These are phyloP conservation scores for Eucalyptus sp. DNA, from an alignment of 345 rosid species.

Conservation along the genomic window DNA sequence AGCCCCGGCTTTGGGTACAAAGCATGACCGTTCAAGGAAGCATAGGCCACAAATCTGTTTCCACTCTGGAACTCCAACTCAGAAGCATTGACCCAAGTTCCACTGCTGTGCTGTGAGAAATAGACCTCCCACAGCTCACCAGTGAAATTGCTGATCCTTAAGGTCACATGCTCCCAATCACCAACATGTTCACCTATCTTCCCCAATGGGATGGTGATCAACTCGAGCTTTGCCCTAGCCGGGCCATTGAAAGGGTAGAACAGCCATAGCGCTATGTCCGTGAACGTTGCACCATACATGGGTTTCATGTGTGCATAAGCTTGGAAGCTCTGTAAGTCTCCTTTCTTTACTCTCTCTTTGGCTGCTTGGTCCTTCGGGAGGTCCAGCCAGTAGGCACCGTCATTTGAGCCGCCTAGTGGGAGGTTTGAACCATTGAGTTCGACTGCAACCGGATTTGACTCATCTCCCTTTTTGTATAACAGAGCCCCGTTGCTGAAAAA, in stretches of 20 bases:
- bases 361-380: slow-evolving; percentile 36
- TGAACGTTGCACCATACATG: slow-evolving; percentile 67
- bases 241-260: slow-evolving; percentile 89
- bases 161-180: slow-evolving; percentile 84
- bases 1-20: slow-evolving; percentile 67
- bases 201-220: slow-evolving; percentile 39
- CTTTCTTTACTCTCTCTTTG: slow-evolving; percentile 56
- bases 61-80: slow-evolving; percentile 50
- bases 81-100: slow-evolving; percentile 53
- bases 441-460: slow-evolving; percentile 36
- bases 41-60: slow-evolving; percentile 44
- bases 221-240: slow-evolving; percentile 49
- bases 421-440: slow-evolving; percentile 61
- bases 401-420: slow-evolving; percentile 75
- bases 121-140: slow-evolving; percentile 48
- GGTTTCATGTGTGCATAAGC: slow-evolving; percentile 70
- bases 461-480: slow-evolving; percentile 55
- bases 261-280: slow-evolving; percentile 64
- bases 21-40: slow-evolving; percentile 76
- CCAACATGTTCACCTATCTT: slow-evolving; percentile 79
- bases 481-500: slow-evolving; percentile 62
- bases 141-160: slow-evolving; percentile 67
- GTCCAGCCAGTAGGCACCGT: slow-evolving; percentile 73
- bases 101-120: slow-evolving; percentile 62
- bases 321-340: slow-evolving; percentile 33